phyloP scores from a whole-genome alignment of 176 grass and related monocot genomes.

The Musa troglodytarum region DNA sequence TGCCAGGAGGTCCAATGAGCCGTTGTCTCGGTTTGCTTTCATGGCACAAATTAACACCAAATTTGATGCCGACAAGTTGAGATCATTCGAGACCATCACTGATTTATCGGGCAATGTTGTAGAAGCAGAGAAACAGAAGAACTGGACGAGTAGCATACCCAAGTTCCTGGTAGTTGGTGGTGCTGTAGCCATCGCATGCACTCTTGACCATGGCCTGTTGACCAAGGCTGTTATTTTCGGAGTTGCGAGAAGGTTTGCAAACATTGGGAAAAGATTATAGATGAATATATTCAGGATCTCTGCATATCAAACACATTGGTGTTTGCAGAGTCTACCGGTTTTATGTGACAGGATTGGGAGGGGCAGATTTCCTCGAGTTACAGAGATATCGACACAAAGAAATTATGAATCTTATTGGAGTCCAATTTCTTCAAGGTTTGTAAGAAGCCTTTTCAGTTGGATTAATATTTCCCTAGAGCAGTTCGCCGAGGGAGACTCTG shows the following conservation, averaged over 20 bases:
- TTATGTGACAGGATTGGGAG: too few species aligned
- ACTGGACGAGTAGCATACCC: slow-evolving; percentile 56
- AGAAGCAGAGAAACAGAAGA: slow-evolving; percentile 48
- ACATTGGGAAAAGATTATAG: slow-evolving; percentile 44
- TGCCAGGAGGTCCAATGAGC: slow-evolving; percentile 28
- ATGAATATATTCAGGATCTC: not conserved
- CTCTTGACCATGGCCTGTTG: slow-evolving; percentile 65
- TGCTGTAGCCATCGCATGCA: slow-evolving; percentile 60
- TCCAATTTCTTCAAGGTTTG: not conserved
- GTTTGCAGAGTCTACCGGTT: not conserved
- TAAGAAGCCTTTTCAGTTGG: not conserved
- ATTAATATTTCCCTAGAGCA: not conserved
- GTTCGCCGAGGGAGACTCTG: not conserved
- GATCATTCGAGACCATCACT: not conserved
- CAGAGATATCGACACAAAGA: too few species aligned
- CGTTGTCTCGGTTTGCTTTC: slow-evolving; percentile 43
- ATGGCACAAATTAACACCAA: slow-evolving; percentile 56
- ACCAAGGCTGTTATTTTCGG: slow-evolving; percentile 82
- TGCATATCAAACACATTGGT: not conserved
- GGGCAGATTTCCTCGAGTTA: too few species aligned
- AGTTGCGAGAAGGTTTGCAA: slow-evolving; percentile 74
- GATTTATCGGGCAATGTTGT: slow-evolving; percentile 22
- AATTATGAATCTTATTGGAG: too few species aligned
- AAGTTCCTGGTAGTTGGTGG: slow-evolving; percentile 58
- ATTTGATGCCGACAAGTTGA: slow-evolving; percentile 45